These are phyloP conservation scores for Chlamydomonas urium DNA, from an alignment of 139 green algal genomes.

Conservation along the genomic window DNA sequence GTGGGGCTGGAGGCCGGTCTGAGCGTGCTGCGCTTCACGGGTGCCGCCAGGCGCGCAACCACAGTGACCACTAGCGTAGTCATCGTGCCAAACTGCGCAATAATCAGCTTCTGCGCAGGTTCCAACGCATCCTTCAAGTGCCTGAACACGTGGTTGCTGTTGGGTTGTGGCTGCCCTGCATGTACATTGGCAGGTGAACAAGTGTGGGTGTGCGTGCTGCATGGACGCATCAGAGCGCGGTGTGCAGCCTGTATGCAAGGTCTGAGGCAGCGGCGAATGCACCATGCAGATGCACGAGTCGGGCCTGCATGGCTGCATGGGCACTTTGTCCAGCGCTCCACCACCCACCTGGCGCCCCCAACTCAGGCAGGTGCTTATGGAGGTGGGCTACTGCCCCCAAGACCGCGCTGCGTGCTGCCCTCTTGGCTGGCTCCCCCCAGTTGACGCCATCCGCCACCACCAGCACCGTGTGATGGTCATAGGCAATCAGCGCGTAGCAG, in stretches of 20 bases:
- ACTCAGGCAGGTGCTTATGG: constrained; percentile 25
- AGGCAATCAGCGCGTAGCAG: constrained; percentile 34
- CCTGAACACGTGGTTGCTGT: constrained; percentile 25
- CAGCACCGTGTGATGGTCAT: constrained; percentile 22
- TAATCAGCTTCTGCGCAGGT: constrained; percentile 33
- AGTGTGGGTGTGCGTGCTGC: neutral
- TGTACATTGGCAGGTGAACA: neutral
- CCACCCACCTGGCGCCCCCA: neutral
- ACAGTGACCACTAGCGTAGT: constrained; percentile 40
- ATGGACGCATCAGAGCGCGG: neutral
- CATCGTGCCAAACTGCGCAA: constrained; percentile 38
- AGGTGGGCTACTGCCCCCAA: constrained; percentile 26
- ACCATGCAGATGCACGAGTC: neutral
- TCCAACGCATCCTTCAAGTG: constrained; percentile 25
- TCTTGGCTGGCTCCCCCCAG: constrained; percentile 34
- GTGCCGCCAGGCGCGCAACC: constrained; percentile 25
- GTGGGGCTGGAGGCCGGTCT: neutral
- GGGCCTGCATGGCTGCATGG: neutral
- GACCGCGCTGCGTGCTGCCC: constrained; percentile 37
- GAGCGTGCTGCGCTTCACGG: constrained; percentile 16
- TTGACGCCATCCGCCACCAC: constrained; percentile 41
- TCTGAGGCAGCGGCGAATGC: neutral
- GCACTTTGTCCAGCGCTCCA: neutral
- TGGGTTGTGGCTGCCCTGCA: constrained; percentile 16
- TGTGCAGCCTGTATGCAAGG: neutral